Evolutionary conservation across 2,329 filamentous ascomycete genomes (phyloP), one percentile per base, ranked within the genome.

Genomic region (Clarireedia paspali): DNA sequence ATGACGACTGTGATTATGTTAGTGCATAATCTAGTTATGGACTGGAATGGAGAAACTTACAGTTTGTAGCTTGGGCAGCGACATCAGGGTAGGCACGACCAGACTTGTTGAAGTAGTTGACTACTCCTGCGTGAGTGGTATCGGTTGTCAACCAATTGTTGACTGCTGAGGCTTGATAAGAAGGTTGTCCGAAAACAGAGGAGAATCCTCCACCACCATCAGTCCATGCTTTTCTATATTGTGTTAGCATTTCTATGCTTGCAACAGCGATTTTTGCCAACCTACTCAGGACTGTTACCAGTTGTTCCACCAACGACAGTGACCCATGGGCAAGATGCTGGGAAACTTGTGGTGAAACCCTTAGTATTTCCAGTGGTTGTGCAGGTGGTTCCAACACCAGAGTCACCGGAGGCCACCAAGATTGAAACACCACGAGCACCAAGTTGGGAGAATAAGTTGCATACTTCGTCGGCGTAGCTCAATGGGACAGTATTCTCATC

Each of bases 61-160:
- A 87, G 57, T 82, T 77, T 3, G 79, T 80, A 1, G 83, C 77
- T 20, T 88, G 74, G 6, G 74, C 77, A 2, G 76, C 72, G 20
- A 82, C 70, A 62, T 82, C 79, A 0, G 79, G 79, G 24, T 75
- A 73, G 1, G 73, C 79, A 2, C 79, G 73, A 39, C 77, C 78
- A 2, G 63, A 68, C 0, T 64, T 57, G 61, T 79, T 74, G 66
- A 77, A 78, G 61, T 80, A 69, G 73, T 72, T 0, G 59, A 71
- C 63, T 3, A 74, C 75, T 5, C 68, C 67, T 5, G 71, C 67
- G 45, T 77, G 71, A 0, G 76, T 77, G 2, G 72, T 72, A 67
- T 75, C 79, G 38, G 71, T 72, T 7, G 71, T 55, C 5, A 81
- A 67, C 69, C 78, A 78, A 14, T 66, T 65, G n/a, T 64, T 60